These are phyloP conservation scores for Calonectria pseudoturangicola DNA, from an alignment of 2,329 filamentous ascomycete species.

Conservation along the genomic window DNA sequence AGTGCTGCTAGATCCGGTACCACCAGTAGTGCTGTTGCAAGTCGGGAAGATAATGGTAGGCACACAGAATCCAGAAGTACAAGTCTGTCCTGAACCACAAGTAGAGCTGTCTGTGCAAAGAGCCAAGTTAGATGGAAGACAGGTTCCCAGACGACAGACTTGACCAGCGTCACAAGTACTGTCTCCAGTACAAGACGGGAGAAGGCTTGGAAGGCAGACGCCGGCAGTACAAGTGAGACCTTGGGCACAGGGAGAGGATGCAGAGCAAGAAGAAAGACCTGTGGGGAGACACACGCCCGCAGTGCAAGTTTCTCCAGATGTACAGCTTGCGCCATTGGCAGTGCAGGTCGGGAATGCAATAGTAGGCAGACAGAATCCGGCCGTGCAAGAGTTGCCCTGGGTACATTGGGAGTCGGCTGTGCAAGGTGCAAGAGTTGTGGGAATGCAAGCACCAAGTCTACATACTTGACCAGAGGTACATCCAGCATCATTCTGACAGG, in stretches of 20 bases:
- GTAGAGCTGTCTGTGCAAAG: background rate
- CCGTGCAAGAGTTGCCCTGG: slow-evolving; percentile 14
- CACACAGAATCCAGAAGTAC: slow-evolving; percentile 20
- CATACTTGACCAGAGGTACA: slow-evolving; percentile 11
- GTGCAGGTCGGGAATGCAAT: slow-evolving; percentile 1
- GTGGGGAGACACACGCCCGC: slow-evolving; percentile 28
- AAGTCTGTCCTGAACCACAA: background rate
- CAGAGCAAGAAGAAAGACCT: background rate
- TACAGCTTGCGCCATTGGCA: background rate
- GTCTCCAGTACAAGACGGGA: slow-evolving; percentile 14
- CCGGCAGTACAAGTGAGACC: slow-evolving; percentile 15
- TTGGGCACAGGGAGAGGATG: background rate
- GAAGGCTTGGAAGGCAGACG: slow-evolving; percentile 15
- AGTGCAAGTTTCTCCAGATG: background rate
- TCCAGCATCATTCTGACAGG: slow-evolving; percentile 6
- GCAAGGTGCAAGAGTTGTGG: background rate
- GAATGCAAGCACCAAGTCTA: slow-evolving; percentile 13
- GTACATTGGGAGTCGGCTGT: slow-evolving; percentile 15
- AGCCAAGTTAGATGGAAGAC: slow-evolving; percentile 7
- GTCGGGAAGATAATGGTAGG: slow-evolving; percentile 5
- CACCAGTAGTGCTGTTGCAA: background rate
- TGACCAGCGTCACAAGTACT: background rate
- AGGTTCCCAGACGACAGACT: slow-evolving; percentile 15
- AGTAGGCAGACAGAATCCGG: slow-evolving; percentile 25
- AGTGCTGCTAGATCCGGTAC: background rate